Conservation (phyloP, 1,139 yeast genomes). For the Taphrina flavorubra region DNA sequence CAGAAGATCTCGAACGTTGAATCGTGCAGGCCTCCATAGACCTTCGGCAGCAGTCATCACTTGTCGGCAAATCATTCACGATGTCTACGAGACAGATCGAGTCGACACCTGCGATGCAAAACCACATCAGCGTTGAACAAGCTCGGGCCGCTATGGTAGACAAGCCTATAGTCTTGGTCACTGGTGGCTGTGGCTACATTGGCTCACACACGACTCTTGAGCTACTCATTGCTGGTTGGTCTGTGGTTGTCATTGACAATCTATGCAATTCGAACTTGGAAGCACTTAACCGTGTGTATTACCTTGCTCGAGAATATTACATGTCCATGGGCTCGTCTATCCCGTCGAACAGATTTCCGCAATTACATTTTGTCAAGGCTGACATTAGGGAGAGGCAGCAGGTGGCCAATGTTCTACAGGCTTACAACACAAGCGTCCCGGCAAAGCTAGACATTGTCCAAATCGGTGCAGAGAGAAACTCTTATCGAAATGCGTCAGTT, state of each 20-base stretch:
- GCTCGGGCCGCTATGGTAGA: conserved; percentile 13
- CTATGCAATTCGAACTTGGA: conserved; percentile 71
- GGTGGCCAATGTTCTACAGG: conserved; percentile 58
- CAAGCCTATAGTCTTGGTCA: conserved; percentile 57
- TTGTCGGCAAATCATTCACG: too few relatives aligned
- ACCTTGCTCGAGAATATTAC: conserved; percentile 55
- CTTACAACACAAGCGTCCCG: conserved; percentile 51
- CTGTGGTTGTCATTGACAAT: conserved; percentile 74
- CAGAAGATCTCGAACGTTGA: too few relatives aligned
- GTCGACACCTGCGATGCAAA: background rate
- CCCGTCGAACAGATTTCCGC: conserved; percentile 11
- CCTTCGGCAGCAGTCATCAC: too few relatives aligned
- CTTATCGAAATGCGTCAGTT: conserved; percentile 24
- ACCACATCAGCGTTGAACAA: conserved; percentile 2
- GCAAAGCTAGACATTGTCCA: background rate
- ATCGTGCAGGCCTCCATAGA: too few relatives aligned
- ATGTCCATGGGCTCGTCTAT: conserved; percentile 2
- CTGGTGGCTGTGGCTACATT: conserved; percentile 88
- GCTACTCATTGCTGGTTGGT: conserved; percentile 66
- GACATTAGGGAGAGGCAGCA: conserved; percentile 63
- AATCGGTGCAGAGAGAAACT: conserved; percentile 1
- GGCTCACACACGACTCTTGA: conserved; percentile 81
- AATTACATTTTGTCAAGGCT: conserved; percentile 60
- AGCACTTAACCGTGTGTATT: conserved; percentile 69
- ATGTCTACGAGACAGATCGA: conserved; percentile 5